These are phyloP conservation scores for Penicillium sp. DNA, from an alignment of 2,329 filamentous ascomycete genomes.

Conservation along the genomic window DNA sequence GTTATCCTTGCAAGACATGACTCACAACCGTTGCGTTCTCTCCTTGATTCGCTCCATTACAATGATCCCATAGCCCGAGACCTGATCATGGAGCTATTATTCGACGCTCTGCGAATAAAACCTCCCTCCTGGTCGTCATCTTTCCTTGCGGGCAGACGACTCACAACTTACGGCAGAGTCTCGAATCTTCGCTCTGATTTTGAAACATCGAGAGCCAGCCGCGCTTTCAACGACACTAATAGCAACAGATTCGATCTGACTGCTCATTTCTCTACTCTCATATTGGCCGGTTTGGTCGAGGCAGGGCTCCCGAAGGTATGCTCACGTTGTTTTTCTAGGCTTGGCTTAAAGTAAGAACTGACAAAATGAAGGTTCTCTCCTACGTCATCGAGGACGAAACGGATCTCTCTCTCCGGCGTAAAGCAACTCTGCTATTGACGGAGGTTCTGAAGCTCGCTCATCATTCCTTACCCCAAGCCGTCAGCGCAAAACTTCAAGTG, in stretches of 20 bases:
- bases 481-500: constrained; percentile 82
- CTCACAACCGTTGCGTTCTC: constrained; percentile 77
- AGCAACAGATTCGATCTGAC: constrained; percentile 69
- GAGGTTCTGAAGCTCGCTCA: constrained; percentile 89
- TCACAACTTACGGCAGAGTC: constrained; percentile 96
- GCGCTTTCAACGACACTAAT: constrained; percentile 62
- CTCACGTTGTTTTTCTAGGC: not conserved
- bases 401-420: constrained; percentile 65
- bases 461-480: constrained; percentile 73
- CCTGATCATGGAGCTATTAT: constrained; percentile 83
- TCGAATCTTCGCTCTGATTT: constrained; percentile 70
- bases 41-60: constrained; percentile 66
- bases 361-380: constrained; percentile 42
- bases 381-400: constrained; percentile 50
- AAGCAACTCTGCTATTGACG: constrained; percentile 84
- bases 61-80: constrained; percentile 60
- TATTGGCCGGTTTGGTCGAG: constrained; percentile 80
- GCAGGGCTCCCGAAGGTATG: constrained; percentile 64
- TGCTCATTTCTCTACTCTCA: constrained; percentile 87
- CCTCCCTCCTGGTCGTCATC: constrained; percentile 92
- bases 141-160: constrained; percentile 83
- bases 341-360: constrained; percentile 14
- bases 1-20: constrained; percentile 86
- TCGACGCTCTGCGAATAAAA: constrained; percentile 82
- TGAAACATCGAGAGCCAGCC: constrained; percentile 51